Conservation (phyloP, 768 basidiomycete species). For the Cantharellus anzutake region DNA sequence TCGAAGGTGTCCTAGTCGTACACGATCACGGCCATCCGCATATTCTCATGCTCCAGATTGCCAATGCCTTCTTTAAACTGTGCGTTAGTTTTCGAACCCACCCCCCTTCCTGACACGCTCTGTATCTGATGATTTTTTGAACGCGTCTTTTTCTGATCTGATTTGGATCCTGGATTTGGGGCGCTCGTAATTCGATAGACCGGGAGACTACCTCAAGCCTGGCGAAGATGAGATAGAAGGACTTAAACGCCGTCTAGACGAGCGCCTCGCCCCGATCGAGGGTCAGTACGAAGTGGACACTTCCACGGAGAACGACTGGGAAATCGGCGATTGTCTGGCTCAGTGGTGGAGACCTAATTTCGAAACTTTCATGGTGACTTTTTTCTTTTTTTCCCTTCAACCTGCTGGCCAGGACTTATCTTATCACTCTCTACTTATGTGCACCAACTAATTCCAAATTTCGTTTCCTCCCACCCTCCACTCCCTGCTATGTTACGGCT, state of each 20-base stretch:
- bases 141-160: constrained; percentile 1
- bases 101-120: not conserved
- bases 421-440: no score
- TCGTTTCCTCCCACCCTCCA: constrained; percentile 3
- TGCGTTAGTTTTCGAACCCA: constrained; percentile 19
- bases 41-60: constrained; percentile 95
- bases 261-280: constrained; percentile 64
- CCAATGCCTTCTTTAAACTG: constrained; percentile 98
- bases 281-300: constrained; percentile 58
- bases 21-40: constrained; percentile 97
- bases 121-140: not conserved
- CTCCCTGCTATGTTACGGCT: not conserved
- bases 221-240: constrained; percentile 88
- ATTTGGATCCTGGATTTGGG: not conserved
- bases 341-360: constrained; percentile 99
- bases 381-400: not conserved
- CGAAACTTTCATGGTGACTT: constrained; percentile 90
- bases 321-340: constrained; percentile 88
- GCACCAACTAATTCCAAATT: constrained; percentile 9
- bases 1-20: constrained; percentile 74
- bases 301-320: constrained; percentile 79
- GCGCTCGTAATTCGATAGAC: constrained; percentile 26
- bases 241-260: constrained; percentile 73
- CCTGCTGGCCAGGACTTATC: constrained; percentile 1
- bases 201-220: constrained; percentile 96